Percentiles rank a stretch among this genome's conserved stretches.
phyloP scores from a whole-genome alignment of 306 rosid species.

The Quercus dentata region DNA sequence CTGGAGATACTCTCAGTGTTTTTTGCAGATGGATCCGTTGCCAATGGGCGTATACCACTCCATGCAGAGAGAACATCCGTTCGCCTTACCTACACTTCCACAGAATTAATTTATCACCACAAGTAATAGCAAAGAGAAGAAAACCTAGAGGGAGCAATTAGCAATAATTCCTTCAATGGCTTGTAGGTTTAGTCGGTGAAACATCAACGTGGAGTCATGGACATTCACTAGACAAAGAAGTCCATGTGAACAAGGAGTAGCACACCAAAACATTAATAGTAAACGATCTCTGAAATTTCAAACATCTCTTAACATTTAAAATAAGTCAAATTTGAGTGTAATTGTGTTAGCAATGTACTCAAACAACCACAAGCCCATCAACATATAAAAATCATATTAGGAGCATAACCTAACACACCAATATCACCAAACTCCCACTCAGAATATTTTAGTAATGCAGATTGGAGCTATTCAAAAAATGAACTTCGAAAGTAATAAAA shows the following conservation, averaged over 20 bases:
- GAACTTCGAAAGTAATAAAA: background rate
- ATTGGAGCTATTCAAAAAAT: background rate
- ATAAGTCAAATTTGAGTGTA: background rate
- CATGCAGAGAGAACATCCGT: slow-evolving; percentile 96
- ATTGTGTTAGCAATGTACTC: background rate
- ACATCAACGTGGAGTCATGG: background rate
- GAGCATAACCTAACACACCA: background rate
- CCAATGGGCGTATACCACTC: slow-evolving; percentile 99
- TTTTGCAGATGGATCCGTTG: slow-evolving; percentile 82
- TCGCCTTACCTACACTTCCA: slow-evolving; percentile 77
- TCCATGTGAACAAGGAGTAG: background rate
- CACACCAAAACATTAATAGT: background rate
- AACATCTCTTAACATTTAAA: background rate
- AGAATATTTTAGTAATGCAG: background rate
- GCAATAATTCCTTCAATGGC: background rate
- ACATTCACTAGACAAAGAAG: background rate
- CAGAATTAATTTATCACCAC: slow-evolving; percentile 25
- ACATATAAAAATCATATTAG: background rate
- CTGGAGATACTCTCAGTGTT: slow-evolving; percentile 89
- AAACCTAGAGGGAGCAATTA: slow-evolving; percentile 19
- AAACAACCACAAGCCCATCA: background rate
- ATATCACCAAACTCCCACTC: background rate
- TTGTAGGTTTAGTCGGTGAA: background rate
- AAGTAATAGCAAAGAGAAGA: slow-evolving; percentile 17
- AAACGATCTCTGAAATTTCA: background rate